Base-by-base conservation (phyloP, 768 basidiomycete genomes). In the Auricularia cornea region DNA sequence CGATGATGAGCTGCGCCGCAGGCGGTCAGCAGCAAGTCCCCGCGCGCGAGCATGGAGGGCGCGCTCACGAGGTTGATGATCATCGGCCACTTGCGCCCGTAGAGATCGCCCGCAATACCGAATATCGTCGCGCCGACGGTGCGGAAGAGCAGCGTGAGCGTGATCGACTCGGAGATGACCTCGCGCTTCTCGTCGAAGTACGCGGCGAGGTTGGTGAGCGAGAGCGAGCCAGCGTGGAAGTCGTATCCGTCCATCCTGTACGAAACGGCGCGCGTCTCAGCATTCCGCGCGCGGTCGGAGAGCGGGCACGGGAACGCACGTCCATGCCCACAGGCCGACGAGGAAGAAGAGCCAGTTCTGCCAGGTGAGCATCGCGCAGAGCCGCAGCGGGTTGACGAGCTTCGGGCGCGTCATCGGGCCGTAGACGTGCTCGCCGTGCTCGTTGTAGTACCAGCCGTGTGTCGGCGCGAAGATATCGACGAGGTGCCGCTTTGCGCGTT, bases 101-200 rank as follows among this genome's bases (percentile, higher is more conserved):
- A 78, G 5, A 76, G 67, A 61, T 78, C 78, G 8, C 72, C 69
- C 10, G 70, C 60, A 3, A 76, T 60, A 62, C 78, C 77, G 38
- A 79, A 77, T 62, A 77, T 69, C 35, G 75, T 65, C 12, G 67
- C 65, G 2, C 75, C 75, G 30, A 78, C 59, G 3, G 73, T 74
- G 41, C 78, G 70, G 73, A 79, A 76, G 12, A 79, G 72, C 3
- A 79, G 73, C 1, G 78, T 79, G 32, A 79, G 68, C 33, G 77
- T 78, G 71, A 79, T 77, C 18, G 70, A 64, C 20, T 63, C 64
- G 5, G 67, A 67, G 38, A 66, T 66, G 40, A 26, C 26, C 26
- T 35, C 59, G 32, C 33, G 32, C 16, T 40, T 38, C n/a, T 38
- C 11, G 59, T 41, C 16, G 35, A 60, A 60, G n/a, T 60, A 41